Evolutionary conservation across 2,329 filamentous ascomycete species (phyloP).

Genomic region (Helotiales sp.): DNA sequence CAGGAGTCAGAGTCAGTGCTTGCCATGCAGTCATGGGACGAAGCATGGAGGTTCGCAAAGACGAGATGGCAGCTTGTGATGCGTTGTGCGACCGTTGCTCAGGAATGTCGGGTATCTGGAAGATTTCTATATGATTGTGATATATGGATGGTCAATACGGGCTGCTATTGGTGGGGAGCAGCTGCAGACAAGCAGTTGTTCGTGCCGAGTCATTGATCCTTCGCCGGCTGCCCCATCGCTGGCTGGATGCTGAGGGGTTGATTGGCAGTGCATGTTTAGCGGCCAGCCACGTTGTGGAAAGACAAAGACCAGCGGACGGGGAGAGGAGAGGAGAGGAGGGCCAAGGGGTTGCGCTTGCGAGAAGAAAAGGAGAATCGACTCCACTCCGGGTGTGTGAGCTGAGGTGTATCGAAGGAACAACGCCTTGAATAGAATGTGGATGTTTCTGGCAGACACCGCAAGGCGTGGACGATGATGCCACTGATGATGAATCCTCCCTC

Average conservation of each 20-base stretch:
- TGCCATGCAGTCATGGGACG: neutral
- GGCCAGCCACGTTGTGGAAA: neutral
- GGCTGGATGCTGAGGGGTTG: neutral
- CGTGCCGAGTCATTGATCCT: neutral
- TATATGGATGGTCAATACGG: neutral
- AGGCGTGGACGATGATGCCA: neutral
- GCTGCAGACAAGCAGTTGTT: neutral
- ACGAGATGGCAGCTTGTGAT: constrained; percentile 1
- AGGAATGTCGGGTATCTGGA: neutral
- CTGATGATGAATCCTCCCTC: neutral
- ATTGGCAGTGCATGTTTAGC: neutral
- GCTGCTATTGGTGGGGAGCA: neutral
- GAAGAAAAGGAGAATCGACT: neutral
- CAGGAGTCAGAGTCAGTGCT: neutral
- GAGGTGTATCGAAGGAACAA: neutral
- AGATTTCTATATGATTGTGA: neutral
- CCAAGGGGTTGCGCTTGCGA: neutral
- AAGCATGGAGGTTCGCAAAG: neutral
- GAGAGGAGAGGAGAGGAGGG: neutral
- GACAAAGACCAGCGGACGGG: neutral
- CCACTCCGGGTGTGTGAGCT: constrained; percentile 3
- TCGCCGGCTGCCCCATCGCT: neutral
- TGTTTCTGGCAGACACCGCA: neutral
- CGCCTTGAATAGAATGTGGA: constrained; percentile 2
- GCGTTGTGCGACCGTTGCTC: neutral